Conservation (phyloP, 805 yeast species). For the Starmerella etchellsii region DNA sequence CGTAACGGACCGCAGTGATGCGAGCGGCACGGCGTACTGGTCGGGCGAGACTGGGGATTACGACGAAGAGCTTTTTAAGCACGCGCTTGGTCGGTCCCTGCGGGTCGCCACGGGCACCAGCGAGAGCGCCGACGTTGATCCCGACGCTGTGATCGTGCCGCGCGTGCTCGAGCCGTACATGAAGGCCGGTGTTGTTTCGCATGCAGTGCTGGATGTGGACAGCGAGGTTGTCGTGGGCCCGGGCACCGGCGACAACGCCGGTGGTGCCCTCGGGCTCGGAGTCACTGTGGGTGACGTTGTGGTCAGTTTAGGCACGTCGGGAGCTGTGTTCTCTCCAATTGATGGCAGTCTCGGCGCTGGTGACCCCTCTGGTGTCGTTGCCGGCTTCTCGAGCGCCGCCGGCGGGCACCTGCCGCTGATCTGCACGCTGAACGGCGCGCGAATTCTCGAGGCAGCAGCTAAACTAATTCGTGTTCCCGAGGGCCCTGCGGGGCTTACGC, state of each 20-base stretch:
- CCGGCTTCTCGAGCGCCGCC: constrained; percentile 21
- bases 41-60: constrained; percentile 15
- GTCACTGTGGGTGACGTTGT: constrained; percentile 17
- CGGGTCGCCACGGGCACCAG: constrained; percentile 15
- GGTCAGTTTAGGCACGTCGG: constrained; percentile 21
- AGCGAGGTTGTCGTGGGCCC: constrained; percentile 18
- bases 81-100: constrained; percentile 19
- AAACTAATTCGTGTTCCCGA: constrained; percentile 5
- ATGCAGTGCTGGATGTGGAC: neutral
- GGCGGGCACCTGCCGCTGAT: constrained; percentile 20
- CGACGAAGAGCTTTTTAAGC: constrained; percentile 17
- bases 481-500: constrained; percentile 14
- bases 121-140: neutral
- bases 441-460: constrained; percentile 17
- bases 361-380: constrained; percentile 21
- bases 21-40: constrained; percentile 24
- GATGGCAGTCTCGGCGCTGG: constrained; percentile 8
- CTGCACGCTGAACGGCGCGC: constrained; percentile 23
- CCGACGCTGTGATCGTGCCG: constrained; percentile 19
- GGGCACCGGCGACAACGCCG: constrained; percentile 24
- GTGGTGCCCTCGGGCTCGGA: constrained; percentile 21
- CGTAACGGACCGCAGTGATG: constrained; percentile 21
- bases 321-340: constrained; percentile 19
- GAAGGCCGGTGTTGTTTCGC: constrained; percentile 10
- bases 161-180: constrained; percentile 15